A percentile compares a stretch with the other conserved stretches of the same genome.
phyloP scores from a whole-genome alignment of 768 basidiomycete genomes.

The Boletus bicolor region DNA sequence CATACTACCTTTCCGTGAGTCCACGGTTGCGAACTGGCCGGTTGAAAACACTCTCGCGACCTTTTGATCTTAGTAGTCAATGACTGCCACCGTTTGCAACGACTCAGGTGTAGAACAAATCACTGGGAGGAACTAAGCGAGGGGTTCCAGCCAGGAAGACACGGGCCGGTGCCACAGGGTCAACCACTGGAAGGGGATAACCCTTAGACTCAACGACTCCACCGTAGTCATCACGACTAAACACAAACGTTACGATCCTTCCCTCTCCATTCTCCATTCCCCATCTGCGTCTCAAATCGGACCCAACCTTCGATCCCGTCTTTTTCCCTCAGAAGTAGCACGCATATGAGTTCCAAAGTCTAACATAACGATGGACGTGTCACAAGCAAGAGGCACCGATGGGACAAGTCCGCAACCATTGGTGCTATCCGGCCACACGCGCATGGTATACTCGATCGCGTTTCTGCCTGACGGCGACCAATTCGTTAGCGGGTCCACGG shows the following conservation, averaged over 20 bases:
- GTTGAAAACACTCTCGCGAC: not conserved
- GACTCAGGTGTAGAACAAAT: too few species aligned
- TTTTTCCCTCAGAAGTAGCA: too few species aligned
- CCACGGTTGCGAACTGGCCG: not conserved
- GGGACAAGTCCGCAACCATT: not conserved
- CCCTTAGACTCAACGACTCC: too few species aligned
- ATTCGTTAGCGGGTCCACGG: conserved; percentile 3
- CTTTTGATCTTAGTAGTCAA: not conserved
- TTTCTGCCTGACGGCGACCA: conserved; percentile 2
- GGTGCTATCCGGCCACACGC: conserved; percentile 1
- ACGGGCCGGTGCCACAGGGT: not conserved
- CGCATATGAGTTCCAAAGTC: not conserved
- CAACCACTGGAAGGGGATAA: too few species aligned
- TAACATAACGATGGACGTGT: not conserved
- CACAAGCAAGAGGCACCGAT: not conserved
- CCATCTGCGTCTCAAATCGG: too few species aligned
- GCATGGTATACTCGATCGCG: conserved; percentile 1
- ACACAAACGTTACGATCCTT: not conserved
- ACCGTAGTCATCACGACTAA: not conserved
- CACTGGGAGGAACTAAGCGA: too few species aligned
- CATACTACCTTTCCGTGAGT: not conserved
- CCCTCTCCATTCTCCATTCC: not conserved
- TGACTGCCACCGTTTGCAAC: not conserved
- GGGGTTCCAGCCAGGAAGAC: too few species aligned
- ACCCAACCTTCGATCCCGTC: not conserved